Evolutionary conservation across 2,329 filamentous ascomycete species (phyloP).

Genomic region (Botrytis hyacinthi): DNA sequence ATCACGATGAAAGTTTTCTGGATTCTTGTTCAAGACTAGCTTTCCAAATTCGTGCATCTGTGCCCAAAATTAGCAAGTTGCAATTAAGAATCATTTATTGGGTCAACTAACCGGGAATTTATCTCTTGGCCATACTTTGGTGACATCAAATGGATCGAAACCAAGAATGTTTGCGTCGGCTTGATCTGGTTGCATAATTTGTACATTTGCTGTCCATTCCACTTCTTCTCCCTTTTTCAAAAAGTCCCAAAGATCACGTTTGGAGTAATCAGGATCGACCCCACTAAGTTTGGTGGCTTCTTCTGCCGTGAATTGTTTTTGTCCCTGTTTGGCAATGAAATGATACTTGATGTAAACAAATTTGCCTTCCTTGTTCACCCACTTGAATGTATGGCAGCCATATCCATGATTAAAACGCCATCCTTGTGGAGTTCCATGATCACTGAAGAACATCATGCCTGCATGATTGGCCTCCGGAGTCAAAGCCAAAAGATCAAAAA

Average conservation of each 20-base stretch:
- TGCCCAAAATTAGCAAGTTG: background rate
- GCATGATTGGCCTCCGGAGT: conserved; percentile 54
- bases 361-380: conserved; percentile 52
- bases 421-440: conserved; percentile 54
- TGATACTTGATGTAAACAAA: conserved; percentile 56
- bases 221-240: conserved; percentile 52
- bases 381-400: conserved; percentile 54
- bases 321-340: conserved; percentile 51
- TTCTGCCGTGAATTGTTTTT: conserved; percentile 50
- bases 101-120: conserved; percentile 40
- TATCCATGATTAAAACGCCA: conserved; percentile 56
- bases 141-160: conserved; percentile 53
- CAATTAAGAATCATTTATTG: accelerated
- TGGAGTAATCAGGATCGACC: conserved; percentile 48
- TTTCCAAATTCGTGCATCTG: conserved; percentile 47
- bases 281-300: conserved; percentile 40
- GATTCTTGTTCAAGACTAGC: conserved; percentile 43
- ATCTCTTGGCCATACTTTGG: conserved; percentile 52
- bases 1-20: conserved; percentile 58
- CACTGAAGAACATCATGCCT: conserved; percentile 58
- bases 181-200: conserved; percentile 47
- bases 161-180: conserved; percentile 51
- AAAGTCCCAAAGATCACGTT: conserved; percentile 52
- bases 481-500: conserved; percentile 28
- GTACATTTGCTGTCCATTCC: conserved; percentile 54